Evolutionary conservation across 2,329 filamentous ascomycete genomes (phyloP).

Genomic region (Fusarium graminum): DNA sequence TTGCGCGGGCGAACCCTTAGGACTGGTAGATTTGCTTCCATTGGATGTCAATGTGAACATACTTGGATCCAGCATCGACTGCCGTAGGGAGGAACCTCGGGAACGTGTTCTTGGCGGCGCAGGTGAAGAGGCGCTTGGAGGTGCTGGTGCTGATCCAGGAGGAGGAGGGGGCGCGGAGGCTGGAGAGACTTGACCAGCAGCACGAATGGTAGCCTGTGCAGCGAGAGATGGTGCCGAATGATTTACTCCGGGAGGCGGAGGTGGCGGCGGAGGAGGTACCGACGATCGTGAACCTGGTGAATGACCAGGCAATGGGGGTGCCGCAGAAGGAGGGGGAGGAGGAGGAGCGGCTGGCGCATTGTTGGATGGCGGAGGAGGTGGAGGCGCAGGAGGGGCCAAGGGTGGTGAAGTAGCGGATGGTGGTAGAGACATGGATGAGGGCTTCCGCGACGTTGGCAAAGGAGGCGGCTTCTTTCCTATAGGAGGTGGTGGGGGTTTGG

Average conservation of each 20-base stretch:
- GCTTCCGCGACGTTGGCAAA: constrained; percentile 71
- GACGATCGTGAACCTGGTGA: constrained; percentile 51
- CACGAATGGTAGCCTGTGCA: constrained; percentile 60
- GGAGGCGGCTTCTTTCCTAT: constrained; percentile 81
- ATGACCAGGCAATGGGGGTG: constrained; percentile 56
- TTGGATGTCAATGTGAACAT: constrained; percentile 80
- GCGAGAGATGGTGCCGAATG: constrained; percentile 56
- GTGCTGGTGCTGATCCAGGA: constrained; percentile 48
- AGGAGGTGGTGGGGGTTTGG: constrained; percentile 79
- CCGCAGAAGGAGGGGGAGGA: constrained; percentile 54
- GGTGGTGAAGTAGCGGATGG: constrained; percentile 50
- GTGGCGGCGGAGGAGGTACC: constrained; percentile 50
- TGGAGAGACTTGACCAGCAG: constrained; percentile 58
- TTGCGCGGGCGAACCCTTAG: constrained; percentile 54
- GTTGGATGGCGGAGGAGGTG: constrained; percentile 57
- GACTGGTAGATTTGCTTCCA: constrained; percentile 66
- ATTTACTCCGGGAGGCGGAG: constrained; percentile 35
- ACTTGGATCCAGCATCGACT: constrained; percentile 78
- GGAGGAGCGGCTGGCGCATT: constrained; percentile 58
- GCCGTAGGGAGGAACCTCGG: constrained; percentile 64
- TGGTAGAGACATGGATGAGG: constrained; percentile 58
- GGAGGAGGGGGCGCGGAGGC: constrained; percentile 54
- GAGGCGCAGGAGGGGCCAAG: constrained; percentile 55
- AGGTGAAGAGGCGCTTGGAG: constrained; percentile 57
- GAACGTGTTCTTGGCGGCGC: constrained; percentile 54